These are phyloP conservation scores for Chaetomiaceae sp. DNA, from an alignment of 2,329 filamentous ascomycete genomes.

Conservation along the genomic window DNA sequence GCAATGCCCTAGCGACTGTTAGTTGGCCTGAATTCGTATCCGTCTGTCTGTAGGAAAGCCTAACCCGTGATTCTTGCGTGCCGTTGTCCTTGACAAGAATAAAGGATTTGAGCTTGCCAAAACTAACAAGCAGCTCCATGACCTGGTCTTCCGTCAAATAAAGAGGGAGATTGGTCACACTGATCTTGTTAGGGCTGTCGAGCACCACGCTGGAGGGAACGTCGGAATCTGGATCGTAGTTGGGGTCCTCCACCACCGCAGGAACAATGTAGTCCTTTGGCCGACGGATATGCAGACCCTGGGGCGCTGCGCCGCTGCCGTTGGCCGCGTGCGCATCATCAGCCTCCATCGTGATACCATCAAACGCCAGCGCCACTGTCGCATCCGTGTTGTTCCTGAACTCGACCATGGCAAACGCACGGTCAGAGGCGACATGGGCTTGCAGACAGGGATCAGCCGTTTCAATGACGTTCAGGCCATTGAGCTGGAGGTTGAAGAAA, in stretches of 20 bases:
- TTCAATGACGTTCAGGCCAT: conserved; percentile 89
- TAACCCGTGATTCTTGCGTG: conserved; percentile 81
- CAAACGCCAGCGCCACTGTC: conserved; percentile 83
- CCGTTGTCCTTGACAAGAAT: conserved; percentile 80
- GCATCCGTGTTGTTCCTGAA: conserved; percentile 85
- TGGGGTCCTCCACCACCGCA: conserved; percentile 65
- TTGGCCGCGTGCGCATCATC: conserved; percentile 54
- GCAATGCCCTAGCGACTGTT: conserved; percentile 69
- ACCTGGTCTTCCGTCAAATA: conserved; percentile 91
- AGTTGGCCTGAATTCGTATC: too few relatives aligned
- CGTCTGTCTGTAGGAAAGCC: conserved; percentile 35
- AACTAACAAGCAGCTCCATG: conserved; percentile 80
- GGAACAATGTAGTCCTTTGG: conserved; percentile 98
- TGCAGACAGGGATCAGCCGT: conserved; percentile 79
- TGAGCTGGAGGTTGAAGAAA: conserved; percentile 96
- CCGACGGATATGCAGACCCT: conserved; percentile 70
- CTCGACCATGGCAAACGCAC: conserved; percentile 79
- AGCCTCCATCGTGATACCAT: conserved; percentile 83
- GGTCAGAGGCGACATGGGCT: conserved; percentile 75
- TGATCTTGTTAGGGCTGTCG: conserved; percentile 93
- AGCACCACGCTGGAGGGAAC: conserved; percentile 76
- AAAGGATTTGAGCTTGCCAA: conserved; percentile 91
- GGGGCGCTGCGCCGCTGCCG: conserved; percentile 47
- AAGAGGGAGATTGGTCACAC: conserved; percentile 80
- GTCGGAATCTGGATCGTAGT: conserved; percentile 61